Evolutionary conservation across 352 stramenopile genomes (phyloP), one percentile per base, ranked within the genome.

Genomic region (Phytophthora lateralis): DNA sequence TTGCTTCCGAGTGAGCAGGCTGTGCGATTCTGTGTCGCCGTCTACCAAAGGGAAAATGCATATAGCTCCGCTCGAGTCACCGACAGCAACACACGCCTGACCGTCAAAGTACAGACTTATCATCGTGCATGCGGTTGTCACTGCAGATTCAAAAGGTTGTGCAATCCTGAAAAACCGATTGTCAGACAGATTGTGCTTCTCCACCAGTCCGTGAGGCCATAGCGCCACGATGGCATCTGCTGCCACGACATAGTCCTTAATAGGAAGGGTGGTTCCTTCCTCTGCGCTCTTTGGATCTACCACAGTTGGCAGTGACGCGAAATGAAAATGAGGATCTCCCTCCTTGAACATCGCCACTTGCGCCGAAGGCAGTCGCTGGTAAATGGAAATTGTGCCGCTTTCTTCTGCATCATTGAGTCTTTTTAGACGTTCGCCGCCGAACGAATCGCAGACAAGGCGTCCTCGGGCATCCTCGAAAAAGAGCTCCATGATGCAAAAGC

Each of bases 401-500:
- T 51, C 17, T 39, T 37, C 24, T n/a, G 15, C 32, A 27, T 38
- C 44, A 24, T 48, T 32, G 4, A 59, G 20, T 46, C 32, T 46
- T 44, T 74, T 76, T 15, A 78, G 50, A 26, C 9, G n/a, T 42
- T 74, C 52, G n/a, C 72, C 54, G 12, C 55, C 37, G 14, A 65
- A 65, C 20, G 32, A 41, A 46, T 53, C 41, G 34, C 63, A 67
- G 29, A 57, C 42, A 34, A 78, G 42, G 17, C 69, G 72, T n/a
- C 54, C 50, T 18, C 64, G 46, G 4, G 65, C 43, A 42, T 63
- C 55, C 8, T 61, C 56, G 14, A 76, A 64, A 35, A 80, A 62
- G 9, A 73, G 41, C 32, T 80, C 72, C 46, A 80, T 29, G 44
- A 77, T 68, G 43, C 57, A 76, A 57, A 76, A 78, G 0, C 69